Percentiles rank a stretch among this genome's conserved stretches.
Conservation (phyloP, 305 asterid genomes). For the Salvia sclarea region DNA sequence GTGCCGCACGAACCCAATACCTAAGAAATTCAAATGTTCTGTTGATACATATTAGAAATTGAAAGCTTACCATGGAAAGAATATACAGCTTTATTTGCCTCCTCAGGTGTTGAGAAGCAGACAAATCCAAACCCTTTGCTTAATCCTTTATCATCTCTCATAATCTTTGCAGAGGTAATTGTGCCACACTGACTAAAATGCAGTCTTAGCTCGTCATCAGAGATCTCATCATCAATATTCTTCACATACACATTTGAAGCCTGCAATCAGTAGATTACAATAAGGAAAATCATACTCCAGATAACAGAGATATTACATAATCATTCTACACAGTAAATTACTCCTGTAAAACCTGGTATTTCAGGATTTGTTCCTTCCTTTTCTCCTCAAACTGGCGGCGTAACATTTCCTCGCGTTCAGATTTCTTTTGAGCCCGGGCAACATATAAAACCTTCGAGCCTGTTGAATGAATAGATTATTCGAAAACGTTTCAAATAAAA, state of each 20-base stretch:
- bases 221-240: slow-evolving; percentile 69
- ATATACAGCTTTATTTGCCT: slow-evolving; percentile 67
- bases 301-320: slow-evolving; percentile 16
- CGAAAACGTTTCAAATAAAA: neutral
- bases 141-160: slow-evolving; percentile 79
- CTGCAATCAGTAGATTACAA: slow-evolving; percentile 37
- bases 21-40: neutral
- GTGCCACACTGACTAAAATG: slow-evolving; percentile 71
- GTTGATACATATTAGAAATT: slow-evolving; percentile 6
- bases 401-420: slow-evolving; percentile 69
- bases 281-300: slow-evolving; percentile 3
- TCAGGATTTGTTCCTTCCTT: slow-evolving; percentile 58
- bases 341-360: slow-evolving; percentile 57
- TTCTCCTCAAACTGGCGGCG: slow-evolving; percentile 76
- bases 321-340: slow-evolving; percentile 15
- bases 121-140: slow-evolving; percentile 92
- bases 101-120: slow-evolving; percentile 81
- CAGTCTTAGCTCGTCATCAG: slow-evolving; percentile 66
- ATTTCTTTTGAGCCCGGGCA: slow-evolving; percentile 81
- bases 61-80: slow-evolving; percentile 60
- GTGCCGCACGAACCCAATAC: neutral
- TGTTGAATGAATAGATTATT: slow-evolving; percentile 32
- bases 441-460: slow-evolving; percentile 81
- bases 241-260: slow-evolving; percentile 83
- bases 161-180: slow-evolving; percentile 75